Percentiles rank a stretch among this genome's conserved stretches.
Conservation (phyloP, 805 yeast species). For the Saccharomyces paradoxus region DNA sequence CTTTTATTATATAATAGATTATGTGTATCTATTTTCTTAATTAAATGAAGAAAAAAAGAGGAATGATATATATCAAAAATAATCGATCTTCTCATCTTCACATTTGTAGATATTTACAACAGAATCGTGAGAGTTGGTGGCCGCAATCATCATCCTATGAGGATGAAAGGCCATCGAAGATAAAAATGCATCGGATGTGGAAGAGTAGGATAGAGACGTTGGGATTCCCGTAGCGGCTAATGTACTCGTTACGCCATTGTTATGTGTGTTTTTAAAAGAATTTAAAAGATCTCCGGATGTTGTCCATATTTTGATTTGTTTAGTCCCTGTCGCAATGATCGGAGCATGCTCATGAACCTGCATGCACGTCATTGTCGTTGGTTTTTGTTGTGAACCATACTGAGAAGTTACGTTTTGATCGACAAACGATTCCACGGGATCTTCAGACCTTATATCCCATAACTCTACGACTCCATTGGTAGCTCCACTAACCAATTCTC, state of each 20-base stretch:
- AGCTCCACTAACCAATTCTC: constrained; percentile 81
- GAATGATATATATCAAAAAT: neutral
- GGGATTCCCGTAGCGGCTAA: constrained; percentile 29
- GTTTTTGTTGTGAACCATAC: constrained; percentile 15
- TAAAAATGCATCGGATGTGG: constrained; percentile 39
- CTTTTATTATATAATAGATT: neutral
- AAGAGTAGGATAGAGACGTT: constrained; percentile 16
- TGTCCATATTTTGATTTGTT: constrained; percentile 71
- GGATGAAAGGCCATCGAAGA: constrained; percentile 78
- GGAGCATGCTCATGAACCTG: constrained; percentile 97
- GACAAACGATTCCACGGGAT: constrained; percentile 60
- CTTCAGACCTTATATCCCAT: constrained; percentile 80
- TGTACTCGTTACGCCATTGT: constrained; percentile 24
- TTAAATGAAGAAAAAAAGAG: neutral
- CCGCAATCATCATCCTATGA: constrained; percentile 88
- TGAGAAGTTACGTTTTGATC: constrained; percentile 35
- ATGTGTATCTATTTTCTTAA: neutral
- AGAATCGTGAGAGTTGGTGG: constrained; percentile 71
- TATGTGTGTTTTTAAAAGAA: constrained; percentile 41
- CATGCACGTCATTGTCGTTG: constrained; percentile 47
- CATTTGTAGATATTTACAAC: constrained; percentile 57
- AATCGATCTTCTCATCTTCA: constrained; percentile 25
- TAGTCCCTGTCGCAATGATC: constrained; percentile 79
- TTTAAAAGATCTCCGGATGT: constrained; percentile 72
- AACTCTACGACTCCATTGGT: constrained; percentile 74